Evolutionary conservation across 208 protist genomes (phyloP).

Genomic region (Trypanosoma conorhini): DNA sequence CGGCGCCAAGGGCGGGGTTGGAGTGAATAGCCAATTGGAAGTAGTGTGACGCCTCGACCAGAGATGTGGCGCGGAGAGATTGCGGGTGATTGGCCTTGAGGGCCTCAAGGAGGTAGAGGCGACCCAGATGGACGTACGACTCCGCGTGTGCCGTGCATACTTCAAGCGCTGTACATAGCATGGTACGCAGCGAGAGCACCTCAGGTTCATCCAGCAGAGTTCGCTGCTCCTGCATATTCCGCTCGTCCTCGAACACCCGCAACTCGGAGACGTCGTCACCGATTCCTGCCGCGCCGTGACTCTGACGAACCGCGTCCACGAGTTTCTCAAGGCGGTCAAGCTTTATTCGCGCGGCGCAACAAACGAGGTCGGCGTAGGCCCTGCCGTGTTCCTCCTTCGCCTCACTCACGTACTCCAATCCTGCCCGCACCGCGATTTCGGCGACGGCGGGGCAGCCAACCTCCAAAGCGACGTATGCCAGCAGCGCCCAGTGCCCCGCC

Average conservation of each 20-base stretch:
- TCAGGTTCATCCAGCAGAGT: conserved; percentile 13
- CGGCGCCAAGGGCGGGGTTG: conserved; percentile 31
- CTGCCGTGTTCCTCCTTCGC: conserved; percentile 22
- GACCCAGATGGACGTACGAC: conserved; percentile 51
- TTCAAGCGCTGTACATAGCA: conserved; percentile 47
- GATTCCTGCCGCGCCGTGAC: neutral
- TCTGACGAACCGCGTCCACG: conserved; percentile 1
- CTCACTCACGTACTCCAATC: conserved; percentile 36
- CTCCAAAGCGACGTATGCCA: conserved; percentile 50
- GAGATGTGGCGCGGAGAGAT: conserved; percentile 31
- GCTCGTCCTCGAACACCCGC: conserved; percentile 23
- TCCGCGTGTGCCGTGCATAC: conserved; percentile 49
- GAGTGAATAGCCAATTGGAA: conserved; percentile 54
- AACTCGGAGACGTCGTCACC: conserved; percentile 16
- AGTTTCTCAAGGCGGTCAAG: conserved; percentile 22
- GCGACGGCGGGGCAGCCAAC: conserved; percentile 44
- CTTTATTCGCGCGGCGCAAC: conserved; percentile 37
- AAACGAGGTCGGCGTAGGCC: conserved; percentile 61
- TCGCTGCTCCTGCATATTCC: conserved; percentile 15
- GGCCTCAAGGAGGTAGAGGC: conserved; percentile 49
- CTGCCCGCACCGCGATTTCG: conserved; percentile 48
- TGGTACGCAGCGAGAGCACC: conserved; percentile 33
- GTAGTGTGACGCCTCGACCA: conserved; percentile 54
- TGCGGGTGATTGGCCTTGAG: conserved; percentile 37
- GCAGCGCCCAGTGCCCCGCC: conserved; percentile 64